These are phyloP conservation scores for Scalesia atractyloides DNA, from an alignment of 129 eudicot species.

Conservation along the genomic window DNA sequence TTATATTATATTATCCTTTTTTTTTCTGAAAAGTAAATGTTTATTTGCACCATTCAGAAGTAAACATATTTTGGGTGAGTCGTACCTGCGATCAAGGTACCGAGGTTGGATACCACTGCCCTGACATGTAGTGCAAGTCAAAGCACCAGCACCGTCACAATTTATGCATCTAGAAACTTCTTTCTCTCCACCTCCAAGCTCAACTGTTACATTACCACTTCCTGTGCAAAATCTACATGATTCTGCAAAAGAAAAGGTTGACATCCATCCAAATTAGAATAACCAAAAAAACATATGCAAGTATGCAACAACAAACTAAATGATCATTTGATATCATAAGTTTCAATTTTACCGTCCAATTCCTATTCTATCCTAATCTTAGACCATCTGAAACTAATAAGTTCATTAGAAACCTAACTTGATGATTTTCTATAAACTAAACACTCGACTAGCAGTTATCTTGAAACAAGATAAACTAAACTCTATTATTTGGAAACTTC, in stretches of 20 bases:
- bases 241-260: conserved; percentile 46
- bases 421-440: neutral
- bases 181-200: conserved; percentile 89
- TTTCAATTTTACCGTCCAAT: neutral
- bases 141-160: conserved; percentile 85
- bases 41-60: conserved; percentile 10
- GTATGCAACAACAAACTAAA: neutral
- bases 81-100: conserved; percentile 95
- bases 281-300: neutral
- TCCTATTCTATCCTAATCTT: neutral
- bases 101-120: conserved; percentile 97
- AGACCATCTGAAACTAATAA: too few species aligned
- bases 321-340: neutral
- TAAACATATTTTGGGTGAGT: neutral
- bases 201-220: conserved; percentile 70
- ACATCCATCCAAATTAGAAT: conserved; percentile 16
- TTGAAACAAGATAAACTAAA: neutral
- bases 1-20: neutral
- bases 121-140: conserved; percentile 98
- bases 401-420: too few species aligned
- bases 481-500: neutral
- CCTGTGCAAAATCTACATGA: conserved; percentile 92
- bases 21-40: neutral
- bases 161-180: conserved; percentile 93
- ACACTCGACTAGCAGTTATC: neutral